A percentile compares a stretch with the other conserved stretches of the same genome.
Evolutionary conservation across 2,329 filamentous ascomycete genomes (phyloP).

Genomic region (Xylariomycetidae sp.): DNA sequence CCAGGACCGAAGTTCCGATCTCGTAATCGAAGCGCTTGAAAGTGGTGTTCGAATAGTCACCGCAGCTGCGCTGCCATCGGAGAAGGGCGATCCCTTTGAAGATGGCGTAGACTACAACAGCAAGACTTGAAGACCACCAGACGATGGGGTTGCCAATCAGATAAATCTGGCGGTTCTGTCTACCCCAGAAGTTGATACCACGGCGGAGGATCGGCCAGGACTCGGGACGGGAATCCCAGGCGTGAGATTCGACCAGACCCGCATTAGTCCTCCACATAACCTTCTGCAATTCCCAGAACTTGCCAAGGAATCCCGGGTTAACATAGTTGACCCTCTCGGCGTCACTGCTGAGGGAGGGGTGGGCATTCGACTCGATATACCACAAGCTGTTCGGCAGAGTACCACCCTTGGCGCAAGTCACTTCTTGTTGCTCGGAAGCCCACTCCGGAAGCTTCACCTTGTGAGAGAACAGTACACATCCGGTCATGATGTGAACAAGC

Average conservation of each 20-base stretch:
- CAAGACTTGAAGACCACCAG: constrained; percentile 84
- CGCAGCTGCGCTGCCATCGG: constrained; percentile 89
- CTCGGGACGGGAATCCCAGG: constrained; percentile 92
- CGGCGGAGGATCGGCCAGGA: constrained; percentile 90
- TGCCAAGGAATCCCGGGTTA: constrained; percentile 91
- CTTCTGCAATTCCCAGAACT: constrained; percentile 94
- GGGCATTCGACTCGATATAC: constrained; percentile 90
- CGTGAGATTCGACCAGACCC: constrained; percentile 90
- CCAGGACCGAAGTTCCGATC: constrained; percentile 82
- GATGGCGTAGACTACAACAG: constrained; percentile 69
- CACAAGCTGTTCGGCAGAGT: constrained; percentile 94
- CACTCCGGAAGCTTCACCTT: constrained; percentile 98
- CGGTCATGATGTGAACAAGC: constrained; percentile 93
- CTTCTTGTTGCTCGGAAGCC: constrained; percentile 97
- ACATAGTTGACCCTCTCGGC: constrained; percentile 95
- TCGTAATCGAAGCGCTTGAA: constrained; percentile 99
- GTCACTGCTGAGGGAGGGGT: constrained; percentile 67
- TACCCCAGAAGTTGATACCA: constrained; percentile 99
- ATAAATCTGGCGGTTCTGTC: constrained; percentile 90
- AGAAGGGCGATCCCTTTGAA: constrained; percentile 88
- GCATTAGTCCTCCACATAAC: constrained; percentile 99
- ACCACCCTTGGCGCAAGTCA: constrained; percentile 90
- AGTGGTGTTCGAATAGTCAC: constrained; percentile 73
- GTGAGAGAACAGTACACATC: constrained; percentile 94
- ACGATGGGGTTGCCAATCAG: constrained; percentile 91